These are phyloP conservation scores for Cyphellophora attinorum DNA, from an alignment of 2,329 filamentous ascomycete genomes.

Conservation along the genomic window DNA sequence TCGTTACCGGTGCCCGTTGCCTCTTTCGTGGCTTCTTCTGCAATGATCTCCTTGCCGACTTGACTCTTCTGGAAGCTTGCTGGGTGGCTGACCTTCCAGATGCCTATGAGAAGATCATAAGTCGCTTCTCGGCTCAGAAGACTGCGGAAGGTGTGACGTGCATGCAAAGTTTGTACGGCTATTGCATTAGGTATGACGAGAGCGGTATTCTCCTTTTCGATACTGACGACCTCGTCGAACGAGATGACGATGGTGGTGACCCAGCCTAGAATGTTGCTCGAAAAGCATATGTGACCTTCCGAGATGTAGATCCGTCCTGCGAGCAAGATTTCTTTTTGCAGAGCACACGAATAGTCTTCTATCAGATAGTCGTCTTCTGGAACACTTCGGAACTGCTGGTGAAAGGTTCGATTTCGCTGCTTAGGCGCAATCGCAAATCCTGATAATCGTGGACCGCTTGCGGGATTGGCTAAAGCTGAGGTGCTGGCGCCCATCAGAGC, in stretches of 20 bases:
- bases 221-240: slow-evolving; percentile 93
- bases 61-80: slow-evolving; percentile 76
- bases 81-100: slow-evolving; percentile 95
- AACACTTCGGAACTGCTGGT: slow-evolving; percentile 86
- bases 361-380: slow-evolving; percentile 97
- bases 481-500: slow-evolving; percentile 64
- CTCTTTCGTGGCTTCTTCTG: slow-evolving; percentile 75
- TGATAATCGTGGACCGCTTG: slow-evolving; percentile 63
- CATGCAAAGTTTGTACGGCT: slow-evolving; percentile 90
- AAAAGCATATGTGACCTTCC: slow-evolving; percentile 95
- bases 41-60: slow-evolving; percentile 61
- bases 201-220: slow-evolving; percentile 94
- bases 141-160: slow-evolving; percentile 91
- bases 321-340: slow-evolving; percentile 90
- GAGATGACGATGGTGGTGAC: slow-evolving; percentile 95
- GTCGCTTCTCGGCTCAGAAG: slow-evolving; percentile 91
- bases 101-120: slow-evolving; percentile 93
- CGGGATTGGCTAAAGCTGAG: slow-evolving; percentile 57
- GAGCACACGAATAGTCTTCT: slow-evolving; percentile 93
- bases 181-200: slow-evolving; percentile 95
- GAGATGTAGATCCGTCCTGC: slow-evolving; percentile 93
- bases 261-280: slow-evolving; percentile 98
- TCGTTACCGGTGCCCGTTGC: slow-evolving; percentile 58
- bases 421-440: slow-evolving; percentile 95
- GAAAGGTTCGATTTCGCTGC: slow-evolving; percentile 92